Base-by-base conservation (phyloP, 2,329 filamentous ascomycete genomes). In the Aspergillus aculeatus region DNA sequence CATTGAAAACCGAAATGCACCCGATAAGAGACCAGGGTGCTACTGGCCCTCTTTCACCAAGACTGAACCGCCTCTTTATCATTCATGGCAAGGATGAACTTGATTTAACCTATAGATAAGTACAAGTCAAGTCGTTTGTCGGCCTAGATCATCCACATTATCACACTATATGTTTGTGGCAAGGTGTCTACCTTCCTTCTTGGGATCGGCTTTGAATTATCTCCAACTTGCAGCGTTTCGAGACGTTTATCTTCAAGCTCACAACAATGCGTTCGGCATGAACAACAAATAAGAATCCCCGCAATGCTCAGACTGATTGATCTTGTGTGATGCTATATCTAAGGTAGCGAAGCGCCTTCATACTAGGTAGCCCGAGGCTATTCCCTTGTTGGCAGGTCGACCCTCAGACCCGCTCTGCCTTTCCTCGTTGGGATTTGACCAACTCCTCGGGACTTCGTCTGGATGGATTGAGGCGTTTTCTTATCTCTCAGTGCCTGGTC, bases 361-460 rank as follows among this genome's bases (percentile, higher is more conserved):
- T 44, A 9, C 12, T 35, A 12, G 14, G 12, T 35, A 16, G 32
- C 32, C 32, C 6, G 38, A 44, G 38, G 38, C 38, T 44, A 26
- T 26, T 32, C 66, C 63, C 2, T 3, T 56, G 63, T 19, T 48
- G 59, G 68, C 59, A 70, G 64, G 61, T 64, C 50, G 68, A 69
- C 67, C 35, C 50, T 35, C 10, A 19, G 38, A 44, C 26, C 65
- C 53, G 38, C 31, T 6, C 49, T 41, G 12, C 29, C 6, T 31
- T n/a, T 26, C 47, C 32, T 54, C 38, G 16, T 41, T 16, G 16
- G 38, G 38, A n/a, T 7, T 41, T n/a, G 12, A 41, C 19, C 38
- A 41, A 41, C 38, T 14, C 16, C 38, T 35, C 32, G 16, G 32
- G 14, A 23, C 23, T 23, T 4, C 23, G 23, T 23, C 23, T 23